Conservation (phyloP, 495 filamentous ascomycete species). For the Bathelium albidoporum region DNA sequence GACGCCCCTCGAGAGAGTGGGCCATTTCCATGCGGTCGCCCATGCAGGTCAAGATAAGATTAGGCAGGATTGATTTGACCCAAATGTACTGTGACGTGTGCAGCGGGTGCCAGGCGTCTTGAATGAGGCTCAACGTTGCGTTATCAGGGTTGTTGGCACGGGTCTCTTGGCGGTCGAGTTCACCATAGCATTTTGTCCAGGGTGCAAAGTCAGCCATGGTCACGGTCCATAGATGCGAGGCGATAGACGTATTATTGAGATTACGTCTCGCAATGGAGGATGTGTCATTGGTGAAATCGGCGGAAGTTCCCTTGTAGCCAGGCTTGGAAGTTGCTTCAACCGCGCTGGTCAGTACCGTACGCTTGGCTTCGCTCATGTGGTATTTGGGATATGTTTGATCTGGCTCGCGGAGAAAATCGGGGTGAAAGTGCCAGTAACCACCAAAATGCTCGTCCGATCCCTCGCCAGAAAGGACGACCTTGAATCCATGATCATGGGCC, state of each 20-base stretch:
- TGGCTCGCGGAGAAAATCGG: slow-evolving; percentile 36
- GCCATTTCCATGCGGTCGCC: slow-evolving; percentile 43
- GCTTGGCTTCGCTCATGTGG: slow-evolving; percentile 5
- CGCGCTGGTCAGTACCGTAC: not conserved
- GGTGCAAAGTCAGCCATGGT: slow-evolving; percentile 14
- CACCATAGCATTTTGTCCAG: slow-evolving; percentile 14
- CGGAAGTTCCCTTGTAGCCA: slow-evolving; percentile 16
- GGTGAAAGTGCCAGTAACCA: slow-evolving; percentile 37
- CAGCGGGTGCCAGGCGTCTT: slow-evolving; percentile 38
- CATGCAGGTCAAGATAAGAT: slow-evolving; percentile 32
- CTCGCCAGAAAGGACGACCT: slow-evolving; percentile 43
- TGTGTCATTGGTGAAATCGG: slow-evolving; percentile 10
- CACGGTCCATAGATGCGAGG: slow-evolving; percentile 36
- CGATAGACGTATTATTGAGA: slow-evolving; percentile 32
- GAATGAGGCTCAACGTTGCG: slow-evolving; percentile 24
- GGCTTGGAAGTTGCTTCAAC: slow-evolving; percentile 11
- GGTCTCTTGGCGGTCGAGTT: slow-evolving; percentile 13
- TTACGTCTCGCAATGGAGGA: slow-evolving; percentile 34
- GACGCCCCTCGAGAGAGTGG: slow-evolving; percentile 35
- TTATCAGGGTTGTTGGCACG: slow-evolving; percentile 20
- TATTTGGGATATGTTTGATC: slow-evolving; percentile 34
- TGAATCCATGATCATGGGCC: slow-evolving; percentile 35
- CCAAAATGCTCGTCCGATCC: slow-evolving; percentile 46
- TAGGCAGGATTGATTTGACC: slow-evolving; percentile 29
- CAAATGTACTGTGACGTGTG: slow-evolving; percentile 37